phyloP scores from a whole-genome alignment of 306 rosid genomes.

The Dicorynia guianensis region DNA sequence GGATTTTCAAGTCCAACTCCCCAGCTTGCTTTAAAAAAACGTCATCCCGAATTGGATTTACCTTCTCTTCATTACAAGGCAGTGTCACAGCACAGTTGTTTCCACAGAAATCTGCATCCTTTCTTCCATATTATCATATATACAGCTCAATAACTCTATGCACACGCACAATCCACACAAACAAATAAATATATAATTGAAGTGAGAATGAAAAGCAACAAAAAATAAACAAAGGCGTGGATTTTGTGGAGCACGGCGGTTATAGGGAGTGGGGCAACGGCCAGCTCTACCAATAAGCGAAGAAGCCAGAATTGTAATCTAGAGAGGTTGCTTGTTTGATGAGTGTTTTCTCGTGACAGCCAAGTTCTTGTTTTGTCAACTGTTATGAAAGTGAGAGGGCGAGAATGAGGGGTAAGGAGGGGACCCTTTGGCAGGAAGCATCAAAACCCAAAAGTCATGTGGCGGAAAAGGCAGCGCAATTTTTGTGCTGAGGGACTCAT shows the following conservation, averaged over 20 bases:
- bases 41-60: background rate
- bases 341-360: slow-evolving; percentile 23
- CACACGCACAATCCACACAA: no score
- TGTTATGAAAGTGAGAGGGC: slow-evolving; percentile 12
- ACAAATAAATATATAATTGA: no score
- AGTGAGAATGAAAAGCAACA: no score
- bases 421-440: slow-evolving; percentile 35
- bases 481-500: background rate
- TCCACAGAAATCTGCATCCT: no score
- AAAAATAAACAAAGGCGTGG: no score
- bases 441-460: slow-evolving; percentile 10
- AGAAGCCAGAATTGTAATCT: slow-evolving; percentile 31
- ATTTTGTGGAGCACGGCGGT: no score
- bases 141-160: no score
- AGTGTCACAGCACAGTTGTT: no score
- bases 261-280: background rate
- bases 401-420: background rate
- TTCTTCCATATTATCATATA: no score
- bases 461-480: slow-evolving; percentile 31
- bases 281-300: slow-evolving; percentile 7
- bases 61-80: background rate
- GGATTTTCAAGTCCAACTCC: background rate
- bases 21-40: slow-evolving; percentile 24
- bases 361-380: slow-evolving; percentile 40
- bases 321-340: slow-evolving; percentile 37